Evolutionary conservation across 148 eudicot species (phyloP).

Genomic region (Chenopodium album): DNA sequence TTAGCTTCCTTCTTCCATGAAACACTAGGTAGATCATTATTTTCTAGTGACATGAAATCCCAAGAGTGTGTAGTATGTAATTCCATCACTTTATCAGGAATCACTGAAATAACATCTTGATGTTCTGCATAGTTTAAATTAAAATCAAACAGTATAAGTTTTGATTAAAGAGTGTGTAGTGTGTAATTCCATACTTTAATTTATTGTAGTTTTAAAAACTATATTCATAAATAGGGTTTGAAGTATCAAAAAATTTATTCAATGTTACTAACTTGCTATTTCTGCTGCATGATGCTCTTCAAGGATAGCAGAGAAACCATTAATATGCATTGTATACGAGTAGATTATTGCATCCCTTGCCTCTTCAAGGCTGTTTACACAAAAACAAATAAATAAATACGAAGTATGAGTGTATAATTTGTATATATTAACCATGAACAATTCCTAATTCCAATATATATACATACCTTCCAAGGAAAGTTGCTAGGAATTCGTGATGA

Average conservation of each 20-base stretch:
- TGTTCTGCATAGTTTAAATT: constrained; percentile 31
- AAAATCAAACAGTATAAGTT: too few relatives aligned
- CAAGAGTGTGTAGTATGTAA: constrained; percentile 67
- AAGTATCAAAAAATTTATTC: background rate
- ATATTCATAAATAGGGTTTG: too few relatives aligned
- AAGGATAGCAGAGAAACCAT: constrained; percentile 60
- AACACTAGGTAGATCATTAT: constrained; percentile 18
- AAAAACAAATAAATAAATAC: background rate
- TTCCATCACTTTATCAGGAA: constrained; percentile 32
- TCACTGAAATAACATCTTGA: constrained; percentile 52
- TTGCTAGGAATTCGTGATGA: constrained; percentile 48
- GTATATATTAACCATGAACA: background rate
- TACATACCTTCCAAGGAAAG: constrained; percentile 48
- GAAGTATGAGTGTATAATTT: too few relatives aligned
- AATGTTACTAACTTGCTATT: constrained; percentile 39
- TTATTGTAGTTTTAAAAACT: too few relatives aligned
- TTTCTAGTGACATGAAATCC: constrained; percentile 45
- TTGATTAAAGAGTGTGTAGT: too few relatives aligned
- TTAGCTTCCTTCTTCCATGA: constrained; percentile 43
- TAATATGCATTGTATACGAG: constrained; percentile 52
- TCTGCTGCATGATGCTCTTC: constrained; percentile 52
- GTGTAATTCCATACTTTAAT: too few relatives aligned
- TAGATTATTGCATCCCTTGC: constrained; percentile 51
- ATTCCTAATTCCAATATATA: background rate
- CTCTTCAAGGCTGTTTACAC: constrained; percentile 37